phyloP scores from a whole-genome alignment of 1,139 yeast genomes.

The Blastobotrys buckinghamii region DNA sequence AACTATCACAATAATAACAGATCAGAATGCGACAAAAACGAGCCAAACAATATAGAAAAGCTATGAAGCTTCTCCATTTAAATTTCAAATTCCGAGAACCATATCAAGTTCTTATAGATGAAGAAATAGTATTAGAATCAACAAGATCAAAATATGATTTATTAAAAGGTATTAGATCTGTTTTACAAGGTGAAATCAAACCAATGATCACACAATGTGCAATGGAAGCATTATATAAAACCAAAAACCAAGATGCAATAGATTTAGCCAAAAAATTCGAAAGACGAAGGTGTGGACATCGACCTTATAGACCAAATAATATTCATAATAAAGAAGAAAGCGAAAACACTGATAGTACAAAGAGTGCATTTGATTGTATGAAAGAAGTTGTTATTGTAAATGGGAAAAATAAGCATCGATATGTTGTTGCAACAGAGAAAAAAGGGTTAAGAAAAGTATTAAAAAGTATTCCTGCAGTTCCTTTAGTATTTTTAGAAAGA shows the following conservation, averaged over 20 bases:
- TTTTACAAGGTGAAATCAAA: constrained; percentile 80
- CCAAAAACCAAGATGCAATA: constrained; percentile 68
- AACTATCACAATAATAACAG: neutral
- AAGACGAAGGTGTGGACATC: constrained; percentile 63
- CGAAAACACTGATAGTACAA: constrained; percentile 19
- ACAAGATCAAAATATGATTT: constrained; percentile 65
- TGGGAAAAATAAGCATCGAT: constrained; percentile 83
- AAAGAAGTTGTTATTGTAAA: constrained; percentile 60
- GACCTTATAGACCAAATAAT: constrained; percentile 15
- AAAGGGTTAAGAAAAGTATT: constrained; percentile 58
- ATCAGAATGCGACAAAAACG: constrained; percentile 89
- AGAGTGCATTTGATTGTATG: constrained; percentile 72
- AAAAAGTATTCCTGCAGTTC: constrained; percentile 81
- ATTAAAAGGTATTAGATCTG: constrained; percentile 67
- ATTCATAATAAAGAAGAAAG: constrained; percentile 7
- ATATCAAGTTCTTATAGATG: constrained; percentile 78
- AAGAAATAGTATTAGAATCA: constrained; percentile 63
- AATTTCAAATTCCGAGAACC: constrained; percentile 93
- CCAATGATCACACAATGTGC: constrained; percentile 97
- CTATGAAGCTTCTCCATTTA: constrained; percentile 75
- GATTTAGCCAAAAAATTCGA: constrained; percentile 76
- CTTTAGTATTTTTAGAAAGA: constrained; percentile 77
- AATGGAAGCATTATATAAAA: constrained; percentile 73
- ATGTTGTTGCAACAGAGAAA: constrained; percentile 81
- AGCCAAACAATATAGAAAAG: constrained; percentile 90